Conservation (phyloP, 345 rosid genomes). For the Brassica rapa region DNA sequence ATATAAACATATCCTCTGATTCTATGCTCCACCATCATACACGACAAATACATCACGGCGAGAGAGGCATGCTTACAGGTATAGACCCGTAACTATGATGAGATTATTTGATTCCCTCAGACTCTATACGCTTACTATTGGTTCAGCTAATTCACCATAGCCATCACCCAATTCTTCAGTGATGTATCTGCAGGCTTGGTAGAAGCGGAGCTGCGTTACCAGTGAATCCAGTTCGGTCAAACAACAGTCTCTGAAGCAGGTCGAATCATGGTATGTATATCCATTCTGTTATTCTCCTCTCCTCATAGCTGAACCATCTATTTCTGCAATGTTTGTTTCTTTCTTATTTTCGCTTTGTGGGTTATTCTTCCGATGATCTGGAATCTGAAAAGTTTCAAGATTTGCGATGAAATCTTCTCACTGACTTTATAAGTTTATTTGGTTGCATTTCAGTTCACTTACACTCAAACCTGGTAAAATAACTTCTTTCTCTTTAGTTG, state of each 20-base stretch:
- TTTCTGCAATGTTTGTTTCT: constrained; percentile 32
- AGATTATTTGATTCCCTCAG: not conserved
- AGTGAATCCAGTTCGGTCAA: not conserved
- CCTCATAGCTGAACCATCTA: not conserved
- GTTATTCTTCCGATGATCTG: constrained; percentile 27
- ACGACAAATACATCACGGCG: not conserved
- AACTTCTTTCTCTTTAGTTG: not conserved
- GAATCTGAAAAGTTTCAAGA: constrained; percentile 31
- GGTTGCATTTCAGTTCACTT: constrained; percentile 89
- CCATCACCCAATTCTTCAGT: not conserved
- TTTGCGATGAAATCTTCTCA: constrained; percentile 73
- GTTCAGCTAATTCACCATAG: not conserved
- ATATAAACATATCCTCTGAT: not conserved
- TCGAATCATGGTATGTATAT: not conserved
- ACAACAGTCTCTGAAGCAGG: not conserved
- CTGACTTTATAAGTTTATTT: constrained; percentile 61
- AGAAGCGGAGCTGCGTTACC: not conserved
- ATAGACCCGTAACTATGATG: not conserved
- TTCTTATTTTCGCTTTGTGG: not conserved
- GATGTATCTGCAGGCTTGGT: not conserved
- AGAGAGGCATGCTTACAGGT: not conserved
- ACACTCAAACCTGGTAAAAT: constrained; percentile 82
- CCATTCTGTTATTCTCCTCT: not conserved
- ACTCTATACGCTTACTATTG: not conserved
- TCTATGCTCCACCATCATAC: not conserved